These are phyloP conservation scores for Diaporthe citri DNA, from an alignment of 2,329 filamentous ascomycete genomes.

Conservation along the genomic window DNA sequence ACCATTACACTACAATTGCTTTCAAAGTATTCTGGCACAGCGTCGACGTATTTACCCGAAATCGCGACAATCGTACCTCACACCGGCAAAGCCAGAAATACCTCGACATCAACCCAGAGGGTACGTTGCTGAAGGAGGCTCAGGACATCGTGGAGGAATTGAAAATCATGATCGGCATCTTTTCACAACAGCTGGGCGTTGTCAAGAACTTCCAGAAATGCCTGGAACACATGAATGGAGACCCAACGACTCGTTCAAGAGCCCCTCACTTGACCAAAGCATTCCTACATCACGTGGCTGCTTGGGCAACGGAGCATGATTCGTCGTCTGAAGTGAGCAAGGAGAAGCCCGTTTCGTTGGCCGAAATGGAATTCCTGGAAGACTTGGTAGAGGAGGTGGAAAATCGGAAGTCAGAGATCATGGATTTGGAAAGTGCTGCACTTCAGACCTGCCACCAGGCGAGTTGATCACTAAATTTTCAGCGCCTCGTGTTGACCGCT, in stretches of 20 bases:
- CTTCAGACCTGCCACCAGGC: constrained; percentile 19
- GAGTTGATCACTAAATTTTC: not conserved
- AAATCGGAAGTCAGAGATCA: constrained; percentile 26
- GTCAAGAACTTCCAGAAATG: constrained; percentile 29
- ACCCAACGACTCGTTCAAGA: too few species aligned
- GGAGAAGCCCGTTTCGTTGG: too few species aligned
- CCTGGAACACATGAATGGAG: not conserved
- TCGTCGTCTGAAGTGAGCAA: too few species aligned
- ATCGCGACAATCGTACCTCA: not conserved
- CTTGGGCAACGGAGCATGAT: too few species aligned
- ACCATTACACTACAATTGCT: not conserved
- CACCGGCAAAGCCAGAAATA: constrained; percentile 8
- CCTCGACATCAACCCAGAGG: constrained; percentile 32
- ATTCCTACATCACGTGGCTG: too few species aligned
- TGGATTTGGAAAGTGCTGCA: constrained; percentile 18
- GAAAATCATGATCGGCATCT: constrained; percentile 33
- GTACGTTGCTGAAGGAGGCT: constrained; percentile 20
- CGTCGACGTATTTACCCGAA: not conserved
- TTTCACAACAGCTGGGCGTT: constrained; percentile 24
- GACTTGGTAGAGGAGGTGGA: constrained; percentile 27
- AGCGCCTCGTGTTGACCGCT: fast-evolving
- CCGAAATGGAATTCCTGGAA: not conserved
- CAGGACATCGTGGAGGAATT: constrained; percentile 36
- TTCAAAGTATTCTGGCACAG: constrained; percentile 11
- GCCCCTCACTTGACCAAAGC: too few species aligned